phyloP scores from a whole-genome alignment of 1,139 yeast species.

The Casaregolazyma lundiana region DNA sequence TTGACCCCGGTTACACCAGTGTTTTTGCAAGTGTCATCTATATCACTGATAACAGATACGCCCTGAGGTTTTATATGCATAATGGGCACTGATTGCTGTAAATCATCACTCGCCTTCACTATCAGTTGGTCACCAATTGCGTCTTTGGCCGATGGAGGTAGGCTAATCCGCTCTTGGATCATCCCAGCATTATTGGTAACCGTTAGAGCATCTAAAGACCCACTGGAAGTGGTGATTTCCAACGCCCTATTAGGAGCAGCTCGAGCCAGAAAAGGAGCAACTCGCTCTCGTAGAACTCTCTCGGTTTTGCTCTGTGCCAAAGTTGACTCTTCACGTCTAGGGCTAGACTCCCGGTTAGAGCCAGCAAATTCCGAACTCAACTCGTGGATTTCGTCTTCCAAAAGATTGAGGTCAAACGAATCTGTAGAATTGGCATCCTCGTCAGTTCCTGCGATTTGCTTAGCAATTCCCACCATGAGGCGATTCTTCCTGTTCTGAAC shows the following conservation, averaged over 20 bases:
- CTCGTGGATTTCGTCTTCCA: conserved; percentile 7
- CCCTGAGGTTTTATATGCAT: conserved; percentile 40
- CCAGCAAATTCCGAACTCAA: conserved; percentile 4
- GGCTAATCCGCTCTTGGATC: conserved; percentile 33
- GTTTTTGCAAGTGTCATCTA: conserved; percentile 87
- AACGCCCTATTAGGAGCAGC: conserved; percentile 25
- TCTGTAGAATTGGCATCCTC: background rate
- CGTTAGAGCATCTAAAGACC: conserved; percentile 11
- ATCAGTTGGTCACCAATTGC: conserved; percentile 14
- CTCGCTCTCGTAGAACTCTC: conserved; percentile 20
- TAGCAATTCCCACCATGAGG: conserved; percentile 62
- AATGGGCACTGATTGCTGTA: conserved; percentile 13
- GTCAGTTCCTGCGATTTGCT: conserved; percentile 53
- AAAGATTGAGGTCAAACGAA: background rate
- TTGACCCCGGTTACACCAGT: conserved; percentile 91
- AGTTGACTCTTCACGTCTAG: conserved; percentile 1
- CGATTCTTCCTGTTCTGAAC: conserved; percentile 62
- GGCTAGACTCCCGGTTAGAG: background rate
- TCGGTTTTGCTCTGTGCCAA: conserved; percentile 17
- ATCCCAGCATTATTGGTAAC: conserved; percentile 34
- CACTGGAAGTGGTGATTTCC: conserved; percentile 13
- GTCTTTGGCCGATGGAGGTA: conserved; percentile 23
- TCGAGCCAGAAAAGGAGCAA: conserved; percentile 27
- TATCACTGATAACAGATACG: conserved; percentile 77
- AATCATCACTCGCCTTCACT: conserved; percentile 22